Base-by-base conservation (phyloP, 257 asterid species). In the Haberlea rhodopensis region DNA sequence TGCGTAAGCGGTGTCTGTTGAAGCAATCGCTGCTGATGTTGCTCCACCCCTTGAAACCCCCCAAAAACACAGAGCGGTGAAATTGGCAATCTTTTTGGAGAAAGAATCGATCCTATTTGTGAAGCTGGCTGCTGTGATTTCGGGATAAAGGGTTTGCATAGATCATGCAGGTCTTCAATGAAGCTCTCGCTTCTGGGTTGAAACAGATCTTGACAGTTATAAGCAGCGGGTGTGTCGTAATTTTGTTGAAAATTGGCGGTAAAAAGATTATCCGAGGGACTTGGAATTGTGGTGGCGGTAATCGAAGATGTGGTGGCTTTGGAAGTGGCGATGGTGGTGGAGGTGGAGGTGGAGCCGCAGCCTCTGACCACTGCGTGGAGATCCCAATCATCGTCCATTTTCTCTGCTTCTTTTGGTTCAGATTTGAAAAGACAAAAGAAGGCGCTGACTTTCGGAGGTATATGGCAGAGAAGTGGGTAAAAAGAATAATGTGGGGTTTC, bases 321-420 rank as follows among this genome's bases (percentile, higher is more conserved):
- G 80, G 78, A 1, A 67, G 80, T 5, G 79, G 79, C 0, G 15
- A 79, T 0, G 69, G 79, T 2, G 34, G 81, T 11, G 45, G 84
- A 0, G 61, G 86, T 0, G 46, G 81, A 16, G 54, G 73, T 5
- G 77, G 91, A 70, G 69, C 85, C 65, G 90, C 90, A 91, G 85
- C 97, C 90, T 75, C 96, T 73, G 58, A 91, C 97, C 80, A 91
- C 96, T 71, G 97, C 97, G 29, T 88, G 87, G 8, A 91, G 94
- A 84, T 84, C 96, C 97, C 97, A 91, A 57, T 88, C 97, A 31
- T 88, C 96, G 8, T 78, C 95, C 97, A 84, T 91, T 74, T 7
- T 57, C 66, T 8, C 54, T 61, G 25, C 37, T 23, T 61, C n/a
- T 29, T 8, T 4, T 28, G 71, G 68, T 52, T 32, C 62, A 20